Conservation (phyloP, 306 rosid genomes). For the Cicer judaicum region DNA sequence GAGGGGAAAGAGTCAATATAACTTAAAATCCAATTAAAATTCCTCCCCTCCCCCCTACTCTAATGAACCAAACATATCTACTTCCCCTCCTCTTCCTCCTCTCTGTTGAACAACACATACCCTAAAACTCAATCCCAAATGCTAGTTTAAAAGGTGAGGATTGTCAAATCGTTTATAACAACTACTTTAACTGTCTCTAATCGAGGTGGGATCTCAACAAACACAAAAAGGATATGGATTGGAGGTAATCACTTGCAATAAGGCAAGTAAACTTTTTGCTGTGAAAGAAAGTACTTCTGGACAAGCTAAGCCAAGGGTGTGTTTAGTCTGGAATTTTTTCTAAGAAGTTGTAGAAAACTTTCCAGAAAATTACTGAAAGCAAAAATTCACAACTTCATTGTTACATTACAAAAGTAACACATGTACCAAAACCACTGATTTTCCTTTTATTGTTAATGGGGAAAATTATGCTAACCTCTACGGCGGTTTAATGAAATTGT, state of each 20-base stretch:
- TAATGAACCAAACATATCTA: no score
- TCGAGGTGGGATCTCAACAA: not conserved
- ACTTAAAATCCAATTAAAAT: no score
- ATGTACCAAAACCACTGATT: no score
- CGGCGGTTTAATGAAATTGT: not conserved
- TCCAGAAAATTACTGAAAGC: slow-evolving; percentile 14
- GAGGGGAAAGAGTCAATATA: no score
- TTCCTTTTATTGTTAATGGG: not conserved
- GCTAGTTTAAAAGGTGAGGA: not conserved
- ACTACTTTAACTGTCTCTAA: not conserved
- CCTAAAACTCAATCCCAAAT: not conserved
- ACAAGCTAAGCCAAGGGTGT: slow-evolving; percentile 12
- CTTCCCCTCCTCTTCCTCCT: no score
- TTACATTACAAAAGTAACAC: slow-evolving; percentile 13
- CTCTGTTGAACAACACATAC: no score
- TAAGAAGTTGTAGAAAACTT: not conserved
- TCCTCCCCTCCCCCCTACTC: no score
- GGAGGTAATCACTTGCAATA: not conserved
- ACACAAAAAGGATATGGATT: not conserved
- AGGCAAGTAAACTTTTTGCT: not conserved
- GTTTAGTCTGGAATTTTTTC: not conserved
- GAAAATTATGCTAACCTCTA: not conserved
- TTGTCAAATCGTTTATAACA: not conserved
- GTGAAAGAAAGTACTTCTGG: slow-evolving; percentile 2
- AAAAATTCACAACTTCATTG: not conserved